Evolutionary conservation across 805 yeast genomes (phyloP), one percentile per base, ranked within the genome.

Genomic region (Candida stauntonica): DNA sequence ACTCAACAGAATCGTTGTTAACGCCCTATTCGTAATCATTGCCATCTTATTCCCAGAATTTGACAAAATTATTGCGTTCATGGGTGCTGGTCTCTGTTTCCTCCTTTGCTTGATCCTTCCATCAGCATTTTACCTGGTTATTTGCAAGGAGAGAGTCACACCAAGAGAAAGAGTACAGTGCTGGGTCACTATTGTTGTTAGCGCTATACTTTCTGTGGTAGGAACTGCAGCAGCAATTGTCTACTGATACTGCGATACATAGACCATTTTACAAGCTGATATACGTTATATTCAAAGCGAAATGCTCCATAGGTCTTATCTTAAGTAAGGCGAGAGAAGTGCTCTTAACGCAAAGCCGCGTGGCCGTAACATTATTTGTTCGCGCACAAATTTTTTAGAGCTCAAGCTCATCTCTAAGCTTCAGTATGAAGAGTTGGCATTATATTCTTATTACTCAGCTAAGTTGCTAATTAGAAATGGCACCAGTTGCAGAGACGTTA

Each of bases 41-140:
- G 79, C 94, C 1, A 70, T 83, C 20, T 35, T 77, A 13, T 72
- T 86, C 55, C 91, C 93, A 4, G 82, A 79, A 38, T 88, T 88
- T 57, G 96, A 87, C 53, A 76, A 76, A 49, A 71, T 88, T 36
- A 81, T 88, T 61, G 86, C 95, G 6, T 74, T 88, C 32, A 60
- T 86, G 48, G 96, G 96, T 7, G 75, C 91, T 5, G 79, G 86
- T 1, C 68, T 88, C 36, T 86, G 95, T 50, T 83, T 86, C 58
- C 66, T 80, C 3, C 77, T 87, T 26, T 88, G 96, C 58, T 66
- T 87, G 38, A 80, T 86, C 16, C 68, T 87, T 17, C 96, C 96
- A 3, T 66, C 86, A 17, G 53, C 73, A 9, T 88, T 87, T 57
- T 86, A 88, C 61, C 55, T 82, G 43, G 68, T 62, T 45, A 66